Evolutionary conservation across 768 basidiomycete genomes (phyloP), one percentile per base, ranked within the genome.

Genomic region (Porphyrellus cyaneotinctus): DNA sequence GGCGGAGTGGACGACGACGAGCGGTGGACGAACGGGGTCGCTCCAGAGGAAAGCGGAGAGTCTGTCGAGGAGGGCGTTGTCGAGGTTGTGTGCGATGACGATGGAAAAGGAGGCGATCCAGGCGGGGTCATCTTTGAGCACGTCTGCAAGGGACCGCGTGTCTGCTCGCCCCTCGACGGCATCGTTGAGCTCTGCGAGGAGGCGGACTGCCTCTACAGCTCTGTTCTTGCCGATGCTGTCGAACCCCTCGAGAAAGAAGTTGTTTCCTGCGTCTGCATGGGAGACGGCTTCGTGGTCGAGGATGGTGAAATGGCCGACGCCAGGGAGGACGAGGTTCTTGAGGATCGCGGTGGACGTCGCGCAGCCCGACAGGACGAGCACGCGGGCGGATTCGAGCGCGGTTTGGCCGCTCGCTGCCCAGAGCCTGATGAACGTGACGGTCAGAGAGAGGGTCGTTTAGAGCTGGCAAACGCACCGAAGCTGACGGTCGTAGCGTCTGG

Each of bases 251-350:
- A 99, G 76, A 73, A 98, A 99, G 75, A 99, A 99, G 74, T 98
- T 98, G 76, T 93, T 91, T 1, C 94, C 94, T 0, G 92, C 84
- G 61, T 98, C 95, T 51, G 84, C 80, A 1, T 83, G 76, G 0
- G 83, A 77, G 26, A 86, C 85, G 35, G 67, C 49, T 3, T 70
- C 65, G 22, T 79, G 71, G 64, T 95, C 93, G 53, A 97, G 81
- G 67, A 98, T 82, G 43, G 95, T 95, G 68, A 97, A 98, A 64
- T 89, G 83, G n/a, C 95, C 92, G 58, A 97, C 84, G 9, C 95
- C 95, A 3, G 97, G 97, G 9, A 98, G 82, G 35, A 98, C 93
- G 55, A 98, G 85, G 65, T 98, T 98, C 78, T 99, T 98, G 51
- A 99, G 78, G 59, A 91, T 82, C 43, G 91, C 87, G 30, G 93